A percentile compares a stretch with the other conserved stretches of the same genome.
phyloP scores from a whole-genome alignment of 2,329 filamentous ascomycete species.

The Pestalotiopsis sp. region DNA sequence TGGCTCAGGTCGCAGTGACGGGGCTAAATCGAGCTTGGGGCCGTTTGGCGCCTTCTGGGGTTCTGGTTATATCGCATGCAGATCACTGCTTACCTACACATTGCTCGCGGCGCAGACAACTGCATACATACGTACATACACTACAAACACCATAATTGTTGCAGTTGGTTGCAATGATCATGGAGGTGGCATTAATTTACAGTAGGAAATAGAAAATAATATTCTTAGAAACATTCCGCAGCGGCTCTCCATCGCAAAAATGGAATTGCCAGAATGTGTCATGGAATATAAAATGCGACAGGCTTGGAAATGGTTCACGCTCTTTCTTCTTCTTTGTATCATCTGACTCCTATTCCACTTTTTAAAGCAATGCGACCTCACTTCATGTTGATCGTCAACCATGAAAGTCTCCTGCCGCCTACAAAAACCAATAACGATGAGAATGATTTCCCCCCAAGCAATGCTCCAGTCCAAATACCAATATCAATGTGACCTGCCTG shows the following conservation, averaged over 20 bases:
- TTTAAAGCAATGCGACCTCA: background rate
- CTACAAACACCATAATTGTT: background rate
- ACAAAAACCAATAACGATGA: background rate
- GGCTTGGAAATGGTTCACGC: background rate
- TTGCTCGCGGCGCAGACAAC: background rate
- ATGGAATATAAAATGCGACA: background rate
- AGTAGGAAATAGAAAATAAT: background rate
- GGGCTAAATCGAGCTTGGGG: constrained; percentile 6
- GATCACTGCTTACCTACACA: background rate
- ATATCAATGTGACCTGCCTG: background rate
- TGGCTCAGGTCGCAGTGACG: constrained; percentile 1
- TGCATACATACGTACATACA: background rate
- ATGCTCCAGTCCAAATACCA: background rate
- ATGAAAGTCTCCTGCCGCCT: background rate
- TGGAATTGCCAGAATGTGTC: background rate
- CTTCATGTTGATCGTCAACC: background rate
- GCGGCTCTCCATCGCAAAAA: background rate
- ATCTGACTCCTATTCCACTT: background rate
- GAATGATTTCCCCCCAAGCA: background rate
- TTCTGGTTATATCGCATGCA: background rate
- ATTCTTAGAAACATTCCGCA: background rate
- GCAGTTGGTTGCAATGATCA: background rate
- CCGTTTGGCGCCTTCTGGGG: background rate
- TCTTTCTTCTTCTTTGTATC: background rate
- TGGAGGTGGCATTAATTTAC: background rate